These are phyloP conservation scores for Penicillium sp. DNA, from an alignment of 2,329 filamentous ascomycete genomes.

Conservation along the genomic window DNA sequence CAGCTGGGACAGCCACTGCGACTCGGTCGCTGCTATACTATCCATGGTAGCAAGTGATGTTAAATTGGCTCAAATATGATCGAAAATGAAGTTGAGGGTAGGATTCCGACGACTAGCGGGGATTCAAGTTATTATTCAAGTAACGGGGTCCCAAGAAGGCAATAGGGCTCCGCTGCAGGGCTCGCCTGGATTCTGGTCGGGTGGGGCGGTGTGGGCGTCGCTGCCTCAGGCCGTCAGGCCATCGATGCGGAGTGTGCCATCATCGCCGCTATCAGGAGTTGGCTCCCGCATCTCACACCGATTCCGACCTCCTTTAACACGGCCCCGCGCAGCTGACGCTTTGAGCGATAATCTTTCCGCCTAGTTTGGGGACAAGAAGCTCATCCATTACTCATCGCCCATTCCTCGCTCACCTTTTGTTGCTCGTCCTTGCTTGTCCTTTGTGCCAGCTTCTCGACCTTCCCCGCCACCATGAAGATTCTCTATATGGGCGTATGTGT, in stretches of 20 bases:
- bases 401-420: not conserved
- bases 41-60: slow-evolving; percentile 19
- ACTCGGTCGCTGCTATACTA: slow-evolving; percentile 45
- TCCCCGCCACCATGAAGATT: slow-evolving; percentile 71
- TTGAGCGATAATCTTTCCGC: not conserved
- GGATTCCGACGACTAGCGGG: not conserved
- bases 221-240: slow-evolving; percentile 14
- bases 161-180: slow-evolving; percentile 17
- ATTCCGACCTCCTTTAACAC: slow-evolving; percentile 1
- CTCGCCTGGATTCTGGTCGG: slow-evolving; percentile 2
- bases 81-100: not conserved
- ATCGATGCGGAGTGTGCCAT: slow-evolving; percentile 17
- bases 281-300: not conserved
- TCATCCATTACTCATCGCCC: not conserved
- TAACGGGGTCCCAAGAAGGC: slow-evolving; percentile 8
- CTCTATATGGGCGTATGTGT: slow-evolving; percentile 79
- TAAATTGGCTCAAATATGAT: not conserved
- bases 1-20: slow-evolving; percentile 83
- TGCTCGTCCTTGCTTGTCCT: not conserved
- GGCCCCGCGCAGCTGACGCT: slow-evolving; percentile 1
- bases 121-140: not conserved
- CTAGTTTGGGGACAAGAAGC: not conserved
- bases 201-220: slow-evolving; percentile 18
- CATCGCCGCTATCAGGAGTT: slow-evolving; percentile 19
- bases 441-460: slow-evolving; percentile 6